Conservation (phyloP, 2,329 filamentous ascomycete genomes). For the Stagonosporopsis rhizophila region DNA sequence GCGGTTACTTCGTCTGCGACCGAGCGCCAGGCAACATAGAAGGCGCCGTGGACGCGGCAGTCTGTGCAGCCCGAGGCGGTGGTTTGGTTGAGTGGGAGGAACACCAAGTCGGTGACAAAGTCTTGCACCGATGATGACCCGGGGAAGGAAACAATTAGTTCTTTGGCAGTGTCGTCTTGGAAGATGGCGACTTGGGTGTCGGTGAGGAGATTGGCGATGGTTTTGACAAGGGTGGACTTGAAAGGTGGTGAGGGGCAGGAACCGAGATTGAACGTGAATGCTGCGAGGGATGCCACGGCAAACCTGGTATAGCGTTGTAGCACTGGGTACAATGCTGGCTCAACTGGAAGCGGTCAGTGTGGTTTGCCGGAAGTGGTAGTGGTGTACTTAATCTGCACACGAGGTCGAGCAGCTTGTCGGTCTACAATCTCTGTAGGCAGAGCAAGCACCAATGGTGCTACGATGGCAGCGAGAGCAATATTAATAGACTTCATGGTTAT, state of each 20-base stretch:
- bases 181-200: conserved; percentile 26
- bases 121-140: conserved; percentile 21
- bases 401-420: conserved; percentile 8
- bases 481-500: conserved; percentile 18
- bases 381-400: conserved; percentile 5
- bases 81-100: conserved; percentile 14
- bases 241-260: conserved; percentile 23
- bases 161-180: conserved; percentile 16
- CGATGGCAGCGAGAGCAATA: conserved; percentile 18
- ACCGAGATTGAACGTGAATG: conserved; percentile 22
- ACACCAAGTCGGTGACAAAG: conserved; percentile 22
- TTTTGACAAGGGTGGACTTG: conserved; percentile 18
- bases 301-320: conserved; percentile 26
- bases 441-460: conserved; percentile 10
- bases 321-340: conserved; percentile 14
- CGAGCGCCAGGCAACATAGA: conserved; percentile 63
- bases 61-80: conserved; percentile 35
- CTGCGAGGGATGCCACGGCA: conserved; percentile 22
- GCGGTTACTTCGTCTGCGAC: conserved; percentile 52
- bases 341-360: conserved; percentile 10
- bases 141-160: conserved; percentile 25
- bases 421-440: conserved; percentile 11
- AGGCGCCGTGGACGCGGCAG: conserved; percentile 65
- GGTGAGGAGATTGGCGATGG: conserved; percentile 11
- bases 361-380: not conserved